Conservation (phyloP, 75 land plant genomes). For the Isoetes taiwanensis region DNA sequence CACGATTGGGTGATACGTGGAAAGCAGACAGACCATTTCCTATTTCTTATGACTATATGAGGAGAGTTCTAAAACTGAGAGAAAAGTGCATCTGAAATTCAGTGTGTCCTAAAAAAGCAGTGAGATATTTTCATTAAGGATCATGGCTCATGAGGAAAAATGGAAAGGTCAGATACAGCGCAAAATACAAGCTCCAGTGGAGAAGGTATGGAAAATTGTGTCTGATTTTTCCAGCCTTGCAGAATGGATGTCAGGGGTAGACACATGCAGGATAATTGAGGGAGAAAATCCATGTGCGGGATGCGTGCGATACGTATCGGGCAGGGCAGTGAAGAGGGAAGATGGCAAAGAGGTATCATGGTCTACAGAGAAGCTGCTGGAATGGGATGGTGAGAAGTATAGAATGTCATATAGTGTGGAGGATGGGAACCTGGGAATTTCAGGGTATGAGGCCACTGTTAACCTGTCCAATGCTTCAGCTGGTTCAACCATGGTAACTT, state of each 20-base stretch:
- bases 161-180: not conserved
- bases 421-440: constrained; percentile 30
- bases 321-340: constrained; percentile 28
- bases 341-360: constrained; percentile 38
- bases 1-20: no score
- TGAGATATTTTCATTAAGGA: no score
- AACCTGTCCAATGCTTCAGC: constrained; percentile 19
- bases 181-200: not conserved
- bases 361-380: constrained; percentile 30
- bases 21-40: no score
- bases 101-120: no score
- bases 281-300: constrained; percentile 30
- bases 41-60: no score
- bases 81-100: no score
- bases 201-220: not conserved
- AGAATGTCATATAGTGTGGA: constrained; percentile 23
- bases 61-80: no score
- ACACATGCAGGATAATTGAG: constrained; percentile 14
- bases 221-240: not conserved
- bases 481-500: constrained; percentile 19
- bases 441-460: constrained; percentile 22
- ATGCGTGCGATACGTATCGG: constrained; percentile 23
- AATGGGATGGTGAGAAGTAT: constrained; percentile 17
- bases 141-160: not conserved
- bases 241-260: constrained; percentile 32